Percentiles rank a stretch among this genome's conserved stretches.
phyloP scores from a whole-genome alignment of 2,329 filamentous ascomycete genomes.

The Fusarium duplospermum region DNA sequence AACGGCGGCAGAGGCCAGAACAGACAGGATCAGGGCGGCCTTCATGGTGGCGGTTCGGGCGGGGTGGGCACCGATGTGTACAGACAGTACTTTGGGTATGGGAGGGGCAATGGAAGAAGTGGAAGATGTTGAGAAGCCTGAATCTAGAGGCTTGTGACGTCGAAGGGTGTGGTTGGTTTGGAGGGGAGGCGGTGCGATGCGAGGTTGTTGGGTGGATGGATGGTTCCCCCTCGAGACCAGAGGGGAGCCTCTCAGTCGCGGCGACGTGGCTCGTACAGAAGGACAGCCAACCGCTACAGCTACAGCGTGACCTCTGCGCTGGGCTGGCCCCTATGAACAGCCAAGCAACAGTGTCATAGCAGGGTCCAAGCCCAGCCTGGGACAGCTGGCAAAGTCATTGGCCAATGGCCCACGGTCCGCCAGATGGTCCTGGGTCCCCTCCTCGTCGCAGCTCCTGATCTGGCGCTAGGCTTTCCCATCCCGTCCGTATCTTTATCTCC shows the following conservation, averaged over 20 bases:
- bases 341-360: conserved; percentile 27
- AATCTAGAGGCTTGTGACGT: conserved; percentile 37
- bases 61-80: conserved; percentile 15
- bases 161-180: conserved; percentile 33
- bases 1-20: conserved; percentile 63
- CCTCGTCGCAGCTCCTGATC: conserved; percentile 17
- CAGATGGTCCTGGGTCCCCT: neutral
- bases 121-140: conserved; percentile 30
- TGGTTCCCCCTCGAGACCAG: conserved; percentile 7
- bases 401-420: conserved; percentile 30
- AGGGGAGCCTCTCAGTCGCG: conserved; percentile 14
- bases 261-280: conserved; percentile 42
- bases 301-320: conserved; percentile 13
- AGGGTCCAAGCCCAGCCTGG: conserved; percentile 16
- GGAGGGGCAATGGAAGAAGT: conserved; percentile 8
- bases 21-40: conserved; percentile 59
- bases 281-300: conserved; percentile 2
- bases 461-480: conserved; percentile 28
- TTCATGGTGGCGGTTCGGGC: conserved; percentile 58
- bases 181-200: conserved; percentile 27
- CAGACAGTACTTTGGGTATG: conserved; percentile 7
- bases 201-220: conserved; percentile 30
- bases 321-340: neutral
- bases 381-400: conserved; percentile 14
- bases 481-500: conserved; percentile 23